These are phyloP conservation scores for Scheffersomyces amazonensis DNA, from an alignment of 805 yeast genomes.

Conservation along the genomic window DNA sequence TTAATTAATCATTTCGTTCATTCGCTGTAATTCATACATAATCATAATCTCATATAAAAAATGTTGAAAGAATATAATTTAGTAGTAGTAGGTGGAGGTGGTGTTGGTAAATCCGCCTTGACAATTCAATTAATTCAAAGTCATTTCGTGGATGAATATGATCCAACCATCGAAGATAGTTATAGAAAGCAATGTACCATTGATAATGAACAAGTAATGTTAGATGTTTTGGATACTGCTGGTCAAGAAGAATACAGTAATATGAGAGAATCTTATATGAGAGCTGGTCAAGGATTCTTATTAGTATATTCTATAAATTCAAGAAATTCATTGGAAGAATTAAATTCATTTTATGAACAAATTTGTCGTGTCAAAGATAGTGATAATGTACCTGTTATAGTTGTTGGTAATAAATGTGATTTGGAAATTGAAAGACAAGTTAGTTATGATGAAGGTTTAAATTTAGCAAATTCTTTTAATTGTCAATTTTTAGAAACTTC, in stretches of 20 bases:
- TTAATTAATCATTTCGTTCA: too few species aligned
- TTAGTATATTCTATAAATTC: constrained; percentile 88
- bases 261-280: constrained; percentile 83
- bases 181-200: constrained; percentile 85
- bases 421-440: constrained; percentile 75
- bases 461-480: constrained; percentile 61
- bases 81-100: constrained; percentile 98
- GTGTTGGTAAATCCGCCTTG: constrained; percentile 96
- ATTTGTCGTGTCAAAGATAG: constrained; percentile 75
- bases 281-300: constrained; percentile 92
- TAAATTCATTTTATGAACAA: constrained; percentile 74
- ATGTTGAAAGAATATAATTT: constrained; percentile 77
- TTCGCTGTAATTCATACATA: too few species aligned
- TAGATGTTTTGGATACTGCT: constrained; percentile 94
- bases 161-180: constrained; percentile 95
- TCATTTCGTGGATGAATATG: constrained; percentile 96
- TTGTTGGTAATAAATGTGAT: constrained; percentile 82
- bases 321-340: constrained; percentile 79
- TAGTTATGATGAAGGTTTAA: constrained; percentile 58
- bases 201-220: constrained; percentile 70
- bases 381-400: constrained; percentile 68
- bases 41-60: constrained; percentile 2
- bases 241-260: constrained; percentile 98
- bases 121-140: constrained; percentile 94
- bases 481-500: constrained; percentile 86